Percentiles rank a stretch among this genome's conserved stretches.
Conservation (phyloP, 2,329 filamentous ascomycete genomes). For the Ophiostoma novo-ulmi region DNA sequence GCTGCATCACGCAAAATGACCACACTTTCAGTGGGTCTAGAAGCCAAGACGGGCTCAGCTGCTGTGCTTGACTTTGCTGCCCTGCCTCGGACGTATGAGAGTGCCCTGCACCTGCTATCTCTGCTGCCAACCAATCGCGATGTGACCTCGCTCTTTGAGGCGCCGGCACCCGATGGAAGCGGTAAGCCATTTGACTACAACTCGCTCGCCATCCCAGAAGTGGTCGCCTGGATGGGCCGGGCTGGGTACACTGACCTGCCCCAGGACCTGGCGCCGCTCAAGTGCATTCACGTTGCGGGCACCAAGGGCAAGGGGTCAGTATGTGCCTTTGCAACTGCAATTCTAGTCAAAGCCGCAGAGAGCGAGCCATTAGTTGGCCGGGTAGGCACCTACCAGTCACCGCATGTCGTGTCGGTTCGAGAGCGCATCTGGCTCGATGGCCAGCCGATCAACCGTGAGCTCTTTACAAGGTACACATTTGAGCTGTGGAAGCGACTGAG, state of each 20-base stretch:
- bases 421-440: constrained; percentile 82
- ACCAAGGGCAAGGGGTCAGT: constrained; percentile 75
- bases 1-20: background rate
- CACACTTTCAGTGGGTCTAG: constrained; percentile 11
- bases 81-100: constrained; percentile 47
- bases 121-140: constrained; percentile 74
- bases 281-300: constrained; percentile 65
- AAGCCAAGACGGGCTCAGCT: constrained; percentile 19
- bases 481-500: constrained; percentile 68
- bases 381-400: constrained; percentile 68
- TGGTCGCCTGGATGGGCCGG: constrained; percentile 69
- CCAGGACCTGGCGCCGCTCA: constrained; percentile 53
- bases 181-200: constrained; percentile 54
- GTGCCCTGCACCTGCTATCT: constrained; percentile 69
- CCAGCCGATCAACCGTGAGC: constrained; percentile 58
- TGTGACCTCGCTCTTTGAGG: constrained; percentile 49
- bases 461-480: constrained; percentile 75
- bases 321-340: constrained; percentile 61
- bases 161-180: constrained; percentile 14
- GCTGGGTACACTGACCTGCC: constrained; percentile 60
- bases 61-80: constrained; percentile 26
- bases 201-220: constrained; percentile 71
- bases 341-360: constrained; percentile 40
- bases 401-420: constrained; percentile 75
- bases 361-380: constrained; percentile 30